Evolutionary conservation across 1,284 basidiomycete species (phyloP).

Genomic region (Mrakiaceae sp.): DNA sequence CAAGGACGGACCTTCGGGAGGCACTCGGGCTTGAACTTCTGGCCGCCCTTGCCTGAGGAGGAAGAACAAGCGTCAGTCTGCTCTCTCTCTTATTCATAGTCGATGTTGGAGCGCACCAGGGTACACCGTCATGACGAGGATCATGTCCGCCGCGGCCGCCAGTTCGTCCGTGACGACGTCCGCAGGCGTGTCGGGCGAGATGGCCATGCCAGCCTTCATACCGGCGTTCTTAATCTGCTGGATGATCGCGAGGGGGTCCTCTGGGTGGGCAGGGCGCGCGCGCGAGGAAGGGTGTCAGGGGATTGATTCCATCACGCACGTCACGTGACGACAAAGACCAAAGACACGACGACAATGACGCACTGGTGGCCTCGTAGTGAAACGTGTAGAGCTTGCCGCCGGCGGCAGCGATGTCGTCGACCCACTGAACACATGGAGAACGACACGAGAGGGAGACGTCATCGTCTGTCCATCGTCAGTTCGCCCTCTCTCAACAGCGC

Average conservation of each 20-base stretch:
- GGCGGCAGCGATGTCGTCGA: constrained; percentile 87
- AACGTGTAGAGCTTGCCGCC: constrained; percentile 94
- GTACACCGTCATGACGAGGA: constrained; percentile 95
- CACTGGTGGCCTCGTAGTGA: constrained; percentile 90
- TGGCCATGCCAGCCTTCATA: constrained; percentile 88
- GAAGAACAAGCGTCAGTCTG: background rate
- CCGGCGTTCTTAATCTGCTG: constrained; percentile 38
- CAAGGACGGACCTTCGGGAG: constrained; percentile 51
- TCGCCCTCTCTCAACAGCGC: background rate
- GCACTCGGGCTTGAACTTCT: constrained; percentile 91
- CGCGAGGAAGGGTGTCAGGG: too few species aligned
- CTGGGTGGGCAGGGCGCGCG: background rate
- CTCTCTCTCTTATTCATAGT: background rate
- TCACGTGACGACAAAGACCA: background rate
- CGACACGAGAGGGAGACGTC: background rate
- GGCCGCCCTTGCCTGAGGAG: constrained; percentile 68
- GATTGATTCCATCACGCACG: too few species aligned
- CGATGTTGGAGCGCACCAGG: constrained; percentile 46
- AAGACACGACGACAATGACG: constrained; percentile 26
- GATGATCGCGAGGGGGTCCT: constrained; percentile 15
- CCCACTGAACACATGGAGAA: constrained; percentile 54
- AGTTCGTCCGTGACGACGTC: constrained; percentile 72
- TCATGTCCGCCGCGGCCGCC: constrained; percentile 70
- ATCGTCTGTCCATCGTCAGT: background rate
- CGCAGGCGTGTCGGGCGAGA: constrained; percentile 84